These are phyloP conservation scores for Suhomyces bribrorum DNA, from an alignment of 1,139 yeast genomes.

Conservation along the genomic window DNA sequence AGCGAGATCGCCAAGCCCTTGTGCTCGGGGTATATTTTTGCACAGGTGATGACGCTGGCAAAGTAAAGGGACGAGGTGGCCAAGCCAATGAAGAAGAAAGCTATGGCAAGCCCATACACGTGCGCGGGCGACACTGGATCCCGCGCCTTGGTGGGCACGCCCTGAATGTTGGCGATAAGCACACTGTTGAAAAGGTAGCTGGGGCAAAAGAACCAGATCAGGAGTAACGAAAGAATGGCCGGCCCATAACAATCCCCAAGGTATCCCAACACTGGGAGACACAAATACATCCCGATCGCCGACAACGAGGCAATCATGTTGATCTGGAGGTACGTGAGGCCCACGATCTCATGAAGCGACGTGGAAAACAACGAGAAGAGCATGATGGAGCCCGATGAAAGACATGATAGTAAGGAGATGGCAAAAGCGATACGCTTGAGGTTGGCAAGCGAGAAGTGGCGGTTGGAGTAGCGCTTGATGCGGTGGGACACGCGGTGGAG, in stretches of 20 bases:
- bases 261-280: constrained; percentile 81
- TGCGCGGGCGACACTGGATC: constrained; percentile 13
- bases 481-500: constrained; percentile 17
- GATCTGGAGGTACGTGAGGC: constrained; percentile 68
- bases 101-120: constrained; percentile 27
- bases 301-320: constrained; percentile 76
- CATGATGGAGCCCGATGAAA: constrained; percentile 79
- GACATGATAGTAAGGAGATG: constrained; percentile 54
- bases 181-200: constrained; percentile 55
- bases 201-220: constrained; percentile 68
- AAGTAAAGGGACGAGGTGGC: constrained; percentile 84
- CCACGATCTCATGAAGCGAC: constrained; percentile 57
- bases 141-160: not conserved
- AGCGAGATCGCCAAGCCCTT: constrained; percentile 83
- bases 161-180: constrained; percentile 5
- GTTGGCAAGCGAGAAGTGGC: constrained; percentile 25
- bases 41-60: constrained; percentile 77
- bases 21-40: constrained; percentile 71
- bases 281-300: constrained; percentile 80
- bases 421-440: constrained; percentile 40
- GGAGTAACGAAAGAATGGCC: constrained; percentile 63
- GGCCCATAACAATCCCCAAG: constrained; percentile 87
- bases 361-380: constrained; percentile 79
- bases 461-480: constrained; percentile 24
- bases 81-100: constrained; percentile 63